phyloP scores from a whole-genome alignment of 2,329 filamentous ascomycete species.

The Neobulgaria alba region DNA sequence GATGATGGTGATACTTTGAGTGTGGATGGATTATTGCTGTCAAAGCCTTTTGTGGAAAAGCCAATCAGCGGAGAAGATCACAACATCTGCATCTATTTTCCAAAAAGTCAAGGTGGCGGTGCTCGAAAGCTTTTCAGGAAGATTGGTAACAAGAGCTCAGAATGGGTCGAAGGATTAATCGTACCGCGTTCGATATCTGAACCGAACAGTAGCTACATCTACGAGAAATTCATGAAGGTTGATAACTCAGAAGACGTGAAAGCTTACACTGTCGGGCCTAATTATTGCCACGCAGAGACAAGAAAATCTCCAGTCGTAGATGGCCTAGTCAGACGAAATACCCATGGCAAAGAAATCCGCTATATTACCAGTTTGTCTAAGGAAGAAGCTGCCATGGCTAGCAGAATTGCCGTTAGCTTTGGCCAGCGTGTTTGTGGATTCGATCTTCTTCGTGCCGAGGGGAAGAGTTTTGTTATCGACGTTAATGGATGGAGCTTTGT shows the following conservation, averaged over 20 bases:
- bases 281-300: conserved; percentile 93
- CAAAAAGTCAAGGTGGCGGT: conserved; percentile 76
- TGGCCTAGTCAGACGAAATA: conserved; percentile 89
- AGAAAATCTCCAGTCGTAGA: conserved; percentile 96
- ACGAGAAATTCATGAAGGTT: conserved; percentile 93
- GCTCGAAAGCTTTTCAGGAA: conserved; percentile 91
- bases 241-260: conserved; percentile 98
- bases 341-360: conserved; percentile 91
- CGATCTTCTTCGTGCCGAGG: conserved; percentile 78
- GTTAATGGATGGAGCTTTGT: conserved; percentile 99
- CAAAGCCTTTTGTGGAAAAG: conserved; percentile 96
- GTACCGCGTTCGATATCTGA: conserved; percentile 77
- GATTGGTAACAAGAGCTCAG: conserved; percentile 97
- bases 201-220: conserved; percentile 77
- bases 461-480: conserved; percentile 94
- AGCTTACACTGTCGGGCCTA: conserved; percentile 89
- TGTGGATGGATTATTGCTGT: conserved; percentile 74
- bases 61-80: conserved; percentile 97
- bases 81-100: conserved; percentile 97
- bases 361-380: conserved; percentile 81
- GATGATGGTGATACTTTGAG: conserved; percentile 82
- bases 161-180: conserved; percentile 71
- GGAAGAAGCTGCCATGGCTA: conserved; percentile 78
- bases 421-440: conserved; percentile 95
- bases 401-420: conserved; percentile 83